Percentiles rank a stretch among this genome's conserved stretches.
These are phyloP conservation scores for Poa pratensis DNA, from an alignment of 176 grass and related monocot genomes.

Conservation along the genomic window DNA sequence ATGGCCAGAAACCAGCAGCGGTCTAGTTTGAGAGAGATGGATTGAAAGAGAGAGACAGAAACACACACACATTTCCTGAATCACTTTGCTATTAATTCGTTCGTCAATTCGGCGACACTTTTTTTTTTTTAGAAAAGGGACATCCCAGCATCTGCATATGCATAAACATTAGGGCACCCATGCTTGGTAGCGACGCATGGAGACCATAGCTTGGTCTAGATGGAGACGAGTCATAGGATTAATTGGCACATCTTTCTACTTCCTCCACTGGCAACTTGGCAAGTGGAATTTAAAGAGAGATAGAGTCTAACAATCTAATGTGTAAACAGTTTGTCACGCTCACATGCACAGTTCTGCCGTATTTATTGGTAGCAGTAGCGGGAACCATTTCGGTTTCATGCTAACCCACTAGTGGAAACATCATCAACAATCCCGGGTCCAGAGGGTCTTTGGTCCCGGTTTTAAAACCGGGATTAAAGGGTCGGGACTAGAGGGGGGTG, in stretches of 20 bases:
- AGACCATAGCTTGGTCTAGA: neutral
- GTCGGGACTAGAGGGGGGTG: too few species aligned
- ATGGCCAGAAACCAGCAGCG: neutral
- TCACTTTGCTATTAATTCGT: neutral
- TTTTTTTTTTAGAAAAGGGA: too few species aligned
- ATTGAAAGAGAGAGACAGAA: neutral
- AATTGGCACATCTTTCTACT: constrained; percentile 22
- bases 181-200: constrained; percentile 5
- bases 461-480: too few species aligned
- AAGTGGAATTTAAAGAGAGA: neutral
- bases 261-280: constrained; percentile 9
- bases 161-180: too few species aligned
- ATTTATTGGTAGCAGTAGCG: neutral
- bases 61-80: neutral
- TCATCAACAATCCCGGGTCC: too few species aligned
- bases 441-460: too few species aligned
- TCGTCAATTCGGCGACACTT: neutral
- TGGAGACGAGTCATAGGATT: neutral
- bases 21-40: neutral
- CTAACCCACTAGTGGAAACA: too few species aligned
- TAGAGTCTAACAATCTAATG: neutral
- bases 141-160: too few species aligned
- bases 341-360: neutral
- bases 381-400: neutral
- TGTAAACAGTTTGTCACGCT: constrained; percentile 10